Evolutionary conservation across 495 filamentous ascomycete species (phyloP).

Genomic region (Oidiodendron maius): DNA sequence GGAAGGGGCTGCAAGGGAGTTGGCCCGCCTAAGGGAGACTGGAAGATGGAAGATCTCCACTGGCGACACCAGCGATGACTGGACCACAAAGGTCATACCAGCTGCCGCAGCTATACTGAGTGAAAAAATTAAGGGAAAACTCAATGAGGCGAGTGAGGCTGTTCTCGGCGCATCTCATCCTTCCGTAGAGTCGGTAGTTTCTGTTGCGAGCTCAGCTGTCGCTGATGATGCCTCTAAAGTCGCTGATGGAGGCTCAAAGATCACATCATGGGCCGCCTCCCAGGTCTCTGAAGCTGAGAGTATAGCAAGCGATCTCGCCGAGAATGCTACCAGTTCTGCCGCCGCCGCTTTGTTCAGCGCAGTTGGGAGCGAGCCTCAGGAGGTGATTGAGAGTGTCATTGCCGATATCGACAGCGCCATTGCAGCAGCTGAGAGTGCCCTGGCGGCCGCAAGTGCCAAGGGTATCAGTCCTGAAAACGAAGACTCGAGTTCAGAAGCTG

Average conservation of each 20-base stretch:
- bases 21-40: constrained; percentile 77
- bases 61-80: constrained; percentile 70
- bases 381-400: too few relatives aligned
- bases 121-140: constrained; percentile 32
- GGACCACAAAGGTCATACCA: constrained; percentile 50
- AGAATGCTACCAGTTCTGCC: neutral
- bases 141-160: constrained; percentile 33
- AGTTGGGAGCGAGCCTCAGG: constrained; percentile 10
- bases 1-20: constrained; percentile 73
- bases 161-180: constrained; percentile 26
- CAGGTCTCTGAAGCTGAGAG: constrained; percentile 13
- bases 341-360: constrained; percentile 15
- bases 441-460: constrained; percentile 20
- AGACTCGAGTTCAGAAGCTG: constrained; percentile 22
- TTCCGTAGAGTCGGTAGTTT: constrained; percentile 28
- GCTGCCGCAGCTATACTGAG: constrained; percentile 34
- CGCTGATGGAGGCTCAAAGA: too few relatives aligned
- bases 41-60: constrained; percentile 80
- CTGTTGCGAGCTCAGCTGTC: constrained; percentile 26
- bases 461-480: constrained; percentile 14
- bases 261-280: constrained; percentile 26
- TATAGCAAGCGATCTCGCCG: neutral
- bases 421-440: constrained; percentile 19
- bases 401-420: too few relatives aligned
- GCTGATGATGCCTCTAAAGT: constrained; percentile 31